phyloP scores from a whole-genome alignment of 2,329 filamentous ascomycete genomes.

The Fusarium multiceps region DNA sequence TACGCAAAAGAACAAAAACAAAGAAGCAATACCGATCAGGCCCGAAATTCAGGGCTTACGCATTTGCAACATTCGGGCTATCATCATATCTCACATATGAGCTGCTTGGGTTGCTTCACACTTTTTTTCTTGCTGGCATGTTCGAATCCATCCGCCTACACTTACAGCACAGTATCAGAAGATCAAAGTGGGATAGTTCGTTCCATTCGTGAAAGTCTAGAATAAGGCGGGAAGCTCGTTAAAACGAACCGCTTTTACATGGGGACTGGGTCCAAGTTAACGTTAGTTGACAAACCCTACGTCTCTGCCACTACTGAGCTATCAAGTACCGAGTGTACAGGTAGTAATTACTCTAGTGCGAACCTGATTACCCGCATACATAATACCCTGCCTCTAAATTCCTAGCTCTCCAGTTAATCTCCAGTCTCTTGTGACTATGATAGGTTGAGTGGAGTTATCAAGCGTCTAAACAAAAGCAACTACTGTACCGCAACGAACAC shows the following conservation, averaged over 20 bases:
- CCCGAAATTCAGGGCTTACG: constrained; percentile 16
- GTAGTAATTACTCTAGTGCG: constrained; percentile 22
- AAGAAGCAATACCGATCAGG: constrained; percentile 24
- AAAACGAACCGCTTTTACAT: background rate
- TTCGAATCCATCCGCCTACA: background rate
- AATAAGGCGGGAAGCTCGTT: constrained; percentile 2
- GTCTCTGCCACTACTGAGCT: background rate
- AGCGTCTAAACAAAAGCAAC: constrained; percentile 28
- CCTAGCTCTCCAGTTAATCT: constrained; percentile 2
- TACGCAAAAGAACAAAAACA: background rate
- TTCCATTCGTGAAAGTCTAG: background rate
- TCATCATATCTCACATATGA: constrained; percentile 17
- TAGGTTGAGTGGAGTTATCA: constrained; percentile 19
- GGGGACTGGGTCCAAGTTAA: background rate
- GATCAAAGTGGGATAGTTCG: constrained; percentile 8
- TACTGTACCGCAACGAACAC: background rate
- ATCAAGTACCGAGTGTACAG: background rate
- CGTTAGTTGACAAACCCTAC: background rate
- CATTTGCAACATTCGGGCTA: background rate
- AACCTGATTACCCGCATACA: constrained; percentile 40
- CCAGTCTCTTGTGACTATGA: background rate
- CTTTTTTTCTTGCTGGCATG: background rate
- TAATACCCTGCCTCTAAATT: constrained; percentile 11
- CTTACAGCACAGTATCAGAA: background rate
- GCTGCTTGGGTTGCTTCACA: background rate